Evolutionary conservation across 2,329 filamentous ascomycete species (phyloP).

Genomic region (Pseudogymnoascus sp.): DNA sequence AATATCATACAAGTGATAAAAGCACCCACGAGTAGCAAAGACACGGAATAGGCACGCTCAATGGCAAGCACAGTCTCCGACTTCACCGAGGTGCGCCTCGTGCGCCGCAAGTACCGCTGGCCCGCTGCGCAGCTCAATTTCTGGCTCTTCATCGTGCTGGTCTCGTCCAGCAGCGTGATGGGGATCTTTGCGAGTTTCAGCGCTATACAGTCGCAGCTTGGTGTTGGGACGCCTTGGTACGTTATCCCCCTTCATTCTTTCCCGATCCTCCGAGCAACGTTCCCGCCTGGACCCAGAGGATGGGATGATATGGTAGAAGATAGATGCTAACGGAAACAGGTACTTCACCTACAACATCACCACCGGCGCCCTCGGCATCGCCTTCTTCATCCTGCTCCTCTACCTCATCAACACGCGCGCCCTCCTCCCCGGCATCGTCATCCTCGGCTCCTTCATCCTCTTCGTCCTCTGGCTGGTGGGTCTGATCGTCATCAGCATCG

Average conservation of each 20-base stretch:
- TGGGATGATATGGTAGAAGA: background rate
- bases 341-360: conserved; percentile 61
- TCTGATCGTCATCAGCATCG: conserved; percentile 50
- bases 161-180: conserved; percentile 48
- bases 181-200: conserved; percentile 55
- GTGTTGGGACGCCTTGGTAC: conserved; percentile 51
- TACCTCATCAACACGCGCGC: conserved; percentile 53
- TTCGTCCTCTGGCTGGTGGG: conserved; percentile 62
- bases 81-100: conserved; percentile 5
- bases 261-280: too few relatives aligned
- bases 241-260: conserved; percentile 17
- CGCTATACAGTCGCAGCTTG: conserved; percentile 46
- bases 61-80: conserved; percentile 7
- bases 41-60: background rate
- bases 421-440: conserved; percentile 56
- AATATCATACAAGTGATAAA: background rate
- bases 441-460: conserved; percentile 55
- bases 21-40: background rate
- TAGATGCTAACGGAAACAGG: conserved; percentile 32
- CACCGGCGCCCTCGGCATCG: conserved; percentile 47
- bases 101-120: conserved; percentile 48
- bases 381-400: conserved; percentile 58
- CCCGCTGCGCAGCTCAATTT: conserved; percentile 58
- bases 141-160: conserved; percentile 59
- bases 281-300: too few relatives aligned